These are phyloP conservation scores for Aureobasidium leucospermi DNA, from an alignment of 2,329 filamentous ascomycete genomes.

Conservation along the genomic window DNA sequence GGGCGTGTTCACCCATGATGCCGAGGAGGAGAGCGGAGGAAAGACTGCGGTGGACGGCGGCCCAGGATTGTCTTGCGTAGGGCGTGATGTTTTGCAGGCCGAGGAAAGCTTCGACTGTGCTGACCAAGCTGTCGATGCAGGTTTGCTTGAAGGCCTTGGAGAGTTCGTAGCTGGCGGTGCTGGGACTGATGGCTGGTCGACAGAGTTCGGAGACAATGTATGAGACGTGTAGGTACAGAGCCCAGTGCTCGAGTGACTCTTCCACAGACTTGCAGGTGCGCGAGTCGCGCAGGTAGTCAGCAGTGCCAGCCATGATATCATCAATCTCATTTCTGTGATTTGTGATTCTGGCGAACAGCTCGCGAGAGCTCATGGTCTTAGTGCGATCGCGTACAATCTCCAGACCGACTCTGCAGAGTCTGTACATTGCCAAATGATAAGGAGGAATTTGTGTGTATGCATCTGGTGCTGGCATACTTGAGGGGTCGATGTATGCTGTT, in stretches of 20 bases:
- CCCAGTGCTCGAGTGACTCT: slow-evolving; percentile 54
- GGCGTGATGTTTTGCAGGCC: slow-evolving; percentile 48
- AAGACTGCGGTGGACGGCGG: slow-evolving; percentile 36
- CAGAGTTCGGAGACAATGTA: slow-evolving; percentile 58
- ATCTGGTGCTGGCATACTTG: slow-evolving; percentile 34
- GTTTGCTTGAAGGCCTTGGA: slow-evolving; percentile 44
- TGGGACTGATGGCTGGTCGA: slow-evolving; percentile 51
- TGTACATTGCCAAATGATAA: slow-evolving; percentile 52
- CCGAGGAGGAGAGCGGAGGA: slow-evolving; percentile 38
- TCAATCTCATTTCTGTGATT: slow-evolving; percentile 51
- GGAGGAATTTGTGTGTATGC: slow-evolving; percentile 33
- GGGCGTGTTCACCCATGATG: slow-evolving; percentile 37
- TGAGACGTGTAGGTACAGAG: slow-evolving; percentile 53
- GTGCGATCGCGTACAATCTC: slow-evolving; percentile 55
- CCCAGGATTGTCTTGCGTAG: slow-evolving; percentile 38
- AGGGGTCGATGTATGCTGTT: slow-evolving; percentile 45
- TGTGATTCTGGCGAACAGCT: slow-evolving; percentile 45
- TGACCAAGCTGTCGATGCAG: slow-evolving; percentile 47
- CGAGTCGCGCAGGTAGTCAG: slow-evolving; percentile 50
- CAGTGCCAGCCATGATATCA: slow-evolving; percentile 51
- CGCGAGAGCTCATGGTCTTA: slow-evolving; percentile 46
- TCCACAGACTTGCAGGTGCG: slow-evolving; percentile 39
- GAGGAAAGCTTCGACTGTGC: slow-evolving; percentile 54
- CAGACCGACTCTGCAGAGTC: slow-evolving; percentile 50
- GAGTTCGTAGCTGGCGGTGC: slow-evolving; percentile 37